phyloP scores from a whole-genome alignment of 2,329 filamentous ascomycete species.

The Furcasterigmium sp. region DNA sequence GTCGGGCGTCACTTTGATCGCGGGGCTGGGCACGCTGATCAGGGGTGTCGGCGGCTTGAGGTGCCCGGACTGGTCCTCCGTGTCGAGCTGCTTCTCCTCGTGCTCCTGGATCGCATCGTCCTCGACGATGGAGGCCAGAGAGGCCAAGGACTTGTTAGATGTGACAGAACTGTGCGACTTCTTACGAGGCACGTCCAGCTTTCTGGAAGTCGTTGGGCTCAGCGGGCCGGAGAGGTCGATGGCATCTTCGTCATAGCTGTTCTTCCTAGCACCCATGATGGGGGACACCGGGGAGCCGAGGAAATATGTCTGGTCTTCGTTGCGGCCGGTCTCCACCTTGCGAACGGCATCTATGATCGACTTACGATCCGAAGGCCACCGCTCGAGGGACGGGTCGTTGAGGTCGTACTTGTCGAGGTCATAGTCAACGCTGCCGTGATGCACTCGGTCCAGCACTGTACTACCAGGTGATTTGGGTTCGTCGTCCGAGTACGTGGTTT shows the following conservation, averaged over 20 bases:
- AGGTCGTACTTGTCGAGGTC: constrained; percentile 27
- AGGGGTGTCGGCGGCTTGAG: constrained; percentile 4
- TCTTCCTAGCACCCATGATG: constrained; percentile 24
- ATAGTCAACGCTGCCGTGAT: constrained; percentile 10
- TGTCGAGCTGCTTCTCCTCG: constrained; percentile 8
- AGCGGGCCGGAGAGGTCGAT: constrained; percentile 24
- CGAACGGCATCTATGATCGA: constrained; percentile 40
- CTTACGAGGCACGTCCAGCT: constrained; percentile 19
- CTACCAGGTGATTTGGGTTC: constrained; percentile 6
- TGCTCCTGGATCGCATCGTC: constrained; percentile 15
- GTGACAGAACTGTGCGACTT: constrained; percentile 12
- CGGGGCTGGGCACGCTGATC: constrained; percentile 22
- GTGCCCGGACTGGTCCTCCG: constrained; percentile 2
- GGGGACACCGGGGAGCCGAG: constrained; percentile 30
- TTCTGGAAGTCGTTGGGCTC: constrained; percentile 25
- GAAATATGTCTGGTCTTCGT: constrained; percentile 30
- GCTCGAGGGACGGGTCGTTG: constrained; percentile 42
- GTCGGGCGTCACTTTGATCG: constrained; percentile 14
- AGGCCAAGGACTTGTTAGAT: constrained; percentile 30
- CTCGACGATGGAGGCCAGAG: constrained; percentile 42
- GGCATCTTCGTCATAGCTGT: constrained; percentile 28
- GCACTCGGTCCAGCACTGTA: neutral
- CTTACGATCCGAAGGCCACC: constrained; percentile 38
- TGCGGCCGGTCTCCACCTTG: constrained; percentile 37
- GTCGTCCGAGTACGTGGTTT: constrained; percentile 24